Base-by-base conservation (phyloP, 208 protist species). In the Leishmania guyanensis region DNA sequence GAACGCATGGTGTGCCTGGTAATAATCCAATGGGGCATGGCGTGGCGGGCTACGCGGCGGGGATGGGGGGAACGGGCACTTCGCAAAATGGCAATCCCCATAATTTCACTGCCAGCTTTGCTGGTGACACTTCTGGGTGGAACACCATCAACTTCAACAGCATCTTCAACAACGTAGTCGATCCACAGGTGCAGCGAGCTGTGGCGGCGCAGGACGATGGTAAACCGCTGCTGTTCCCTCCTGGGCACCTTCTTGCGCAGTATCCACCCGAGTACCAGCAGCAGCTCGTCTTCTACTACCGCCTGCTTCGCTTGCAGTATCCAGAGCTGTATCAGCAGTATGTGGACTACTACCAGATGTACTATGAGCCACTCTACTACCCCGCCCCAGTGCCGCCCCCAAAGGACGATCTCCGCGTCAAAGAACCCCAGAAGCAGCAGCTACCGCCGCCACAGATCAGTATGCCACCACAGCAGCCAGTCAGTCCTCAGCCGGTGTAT, bases 301-400 rank as follows among this genome's bases (percentile, higher is more conserved):
- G 79, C 14, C 76, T 84, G 53, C 78, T 92, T 74, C 84, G 86
- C 22, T 80, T 85, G 29, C 84, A 88, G 74, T 89, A 92, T 74
- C 89, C 89, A 3, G 85, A 92, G 33, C 75, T 90, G 14, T 92
- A 92, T 36, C 79, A 84, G 81, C 89, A 92, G 81, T 92, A 92
- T 77, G 80, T 89, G 2, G 75, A 89, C 50, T 92, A 92, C 78
- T 90, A 90, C 80, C 58, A 86, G 20, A 88, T 62, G 26, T 92
- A 89, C 82, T 92, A 89, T 77, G 82, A 80, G 70, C 87, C 84
- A 3, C 79, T 90, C 6, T 88, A 89, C 78, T 62, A 74, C 60
- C 85, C 81, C 2, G 51, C 22, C 43, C 51, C 78, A 14, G 29
- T 64, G 14, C 53, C 70, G 66, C 75, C 70, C 10, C 58, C 73